Evolutionary conservation across 345 rosid genomes (phyloP).

Genomic region (Moringa oleifera): DNA sequence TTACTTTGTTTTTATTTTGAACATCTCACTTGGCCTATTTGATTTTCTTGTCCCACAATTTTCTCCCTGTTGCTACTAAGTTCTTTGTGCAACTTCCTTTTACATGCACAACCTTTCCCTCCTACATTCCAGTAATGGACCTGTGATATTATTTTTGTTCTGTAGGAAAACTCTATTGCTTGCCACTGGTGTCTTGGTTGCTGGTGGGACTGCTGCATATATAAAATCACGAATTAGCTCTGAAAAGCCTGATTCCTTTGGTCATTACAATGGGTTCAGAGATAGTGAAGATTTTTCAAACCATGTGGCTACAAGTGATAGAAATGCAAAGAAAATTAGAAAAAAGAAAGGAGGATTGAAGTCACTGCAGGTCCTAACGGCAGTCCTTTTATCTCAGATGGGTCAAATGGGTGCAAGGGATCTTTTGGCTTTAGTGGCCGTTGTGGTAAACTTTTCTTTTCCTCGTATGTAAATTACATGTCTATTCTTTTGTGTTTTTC

Average conservation of each 20-base stretch:
- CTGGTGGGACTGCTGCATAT: conserved; percentile 83
- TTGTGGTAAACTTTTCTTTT: conserved; percentile 51
- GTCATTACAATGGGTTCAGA: conserved; percentile 42
- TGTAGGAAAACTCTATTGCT: conserved; percentile 74
- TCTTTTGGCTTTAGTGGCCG: conserved; percentile 66
- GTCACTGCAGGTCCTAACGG: conserved; percentile 72
- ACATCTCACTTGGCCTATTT: neutral
- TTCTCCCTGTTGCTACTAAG: neutral
- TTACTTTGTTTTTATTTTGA: too few relatives aligned
- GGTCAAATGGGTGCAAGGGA: conserved; percentile 85
- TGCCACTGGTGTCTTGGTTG: conserved; percentile 75
- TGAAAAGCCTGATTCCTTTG: conserved; percentile 33
- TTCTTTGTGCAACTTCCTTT: too few relatives aligned
- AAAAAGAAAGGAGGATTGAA: conserved; percentile 65
- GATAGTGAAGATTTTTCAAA: conserved; percentile 37
- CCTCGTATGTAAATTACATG: neutral
- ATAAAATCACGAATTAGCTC: conserved; percentile 47
- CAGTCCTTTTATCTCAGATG: conserved; percentile 75
- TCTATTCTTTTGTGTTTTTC: neutral
- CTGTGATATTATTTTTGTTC: conserved; percentile 7
- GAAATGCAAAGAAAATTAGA: conserved; percentile 30
- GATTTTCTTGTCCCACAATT: neutral
- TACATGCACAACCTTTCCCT: too few relatives aligned
- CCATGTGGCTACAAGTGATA: conserved; percentile 24
- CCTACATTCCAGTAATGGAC: neutral